Base-by-base conservation (phyloP, 2,329 filamentous ascomycete genomes). In the Botrytis medusae region DNA sequence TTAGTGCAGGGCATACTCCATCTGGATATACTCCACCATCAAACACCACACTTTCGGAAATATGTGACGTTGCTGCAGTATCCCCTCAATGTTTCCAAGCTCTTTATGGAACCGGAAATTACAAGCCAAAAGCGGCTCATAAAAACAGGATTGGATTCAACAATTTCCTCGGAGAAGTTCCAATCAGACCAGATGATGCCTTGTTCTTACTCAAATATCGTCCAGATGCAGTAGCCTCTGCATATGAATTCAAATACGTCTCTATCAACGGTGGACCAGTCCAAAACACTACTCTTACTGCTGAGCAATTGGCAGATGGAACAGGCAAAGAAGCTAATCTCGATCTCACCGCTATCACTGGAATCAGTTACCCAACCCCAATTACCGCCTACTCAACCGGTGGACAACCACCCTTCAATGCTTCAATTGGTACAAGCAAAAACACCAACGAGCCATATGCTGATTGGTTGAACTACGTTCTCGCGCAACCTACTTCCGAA, bases 31-130 rank as follows among this genome's bases (percentile, higher is more conserved):
- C 72, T 72, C 78, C 70, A 76, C 78, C 77, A 73, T 80, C 74
- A 25, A 79, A 81, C 71, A 68, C 78, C 14, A 79, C 75, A n/a
- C 72, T 77, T 37, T 59, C 73, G 18, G 71, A 74, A 72, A 83
- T 98, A 94, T 84, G 95, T 94, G 79, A 98, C 44, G 46, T 76
- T 29, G 71, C 69, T 48, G 72, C 74, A 37, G 76, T 77, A 2
- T 77, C 77, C 12, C 74, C 74, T 29, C 62, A 77, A 16, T 78
- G 77, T 51, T 77, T 79, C 62, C 67, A 44, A 29, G 78, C 69
- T 42, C 67, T 79, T 1, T 79, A 79, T 46, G 74, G 72, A 4
- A 77, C 74, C 12, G 67, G 69, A 8, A 69, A 64, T 12, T 78
- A 79, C 51, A 69, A 70, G 20, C 73, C 68, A 37, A 74, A 77